phyloP scores from a whole-genome alignment of 805 yeast genomes.

The Candida saitoana region DNA sequence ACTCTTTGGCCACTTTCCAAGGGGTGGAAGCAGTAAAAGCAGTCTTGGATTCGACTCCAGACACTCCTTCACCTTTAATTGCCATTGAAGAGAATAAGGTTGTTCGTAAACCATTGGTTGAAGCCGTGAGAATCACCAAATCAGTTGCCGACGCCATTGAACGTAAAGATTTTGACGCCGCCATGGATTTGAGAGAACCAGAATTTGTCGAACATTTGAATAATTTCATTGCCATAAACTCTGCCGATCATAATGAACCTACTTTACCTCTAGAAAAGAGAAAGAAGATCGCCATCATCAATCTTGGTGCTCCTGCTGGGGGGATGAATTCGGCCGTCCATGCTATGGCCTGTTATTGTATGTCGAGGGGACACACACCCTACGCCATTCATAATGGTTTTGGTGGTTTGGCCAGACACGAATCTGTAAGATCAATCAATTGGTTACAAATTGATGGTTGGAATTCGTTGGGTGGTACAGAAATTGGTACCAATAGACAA shows the following conservation, averaged over 20 bases:
- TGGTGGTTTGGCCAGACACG: constrained; percentile 87
- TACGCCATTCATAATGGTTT: constrained; percentile 91
- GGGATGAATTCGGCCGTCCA: constrained; percentile 91
- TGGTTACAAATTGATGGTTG: constrained; percentile 90
- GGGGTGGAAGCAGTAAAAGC: constrained; percentile 98
- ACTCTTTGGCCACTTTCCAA: constrained; percentile 88
- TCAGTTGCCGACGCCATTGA: constrained; percentile 88
- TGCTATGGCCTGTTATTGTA: constrained; percentile 85
- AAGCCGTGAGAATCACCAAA: constrained; percentile 83
- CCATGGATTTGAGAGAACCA: constrained; percentile 81
- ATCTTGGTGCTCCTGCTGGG: constrained; percentile 97
- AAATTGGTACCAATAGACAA: constrained; percentile 91
- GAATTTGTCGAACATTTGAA: constrained; percentile 78
- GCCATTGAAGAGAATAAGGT: constrained; percentile 85
- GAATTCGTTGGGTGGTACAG: constrained; percentile 91
- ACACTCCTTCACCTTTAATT: constrained; percentile 91
- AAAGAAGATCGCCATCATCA: constrained; percentile 76
- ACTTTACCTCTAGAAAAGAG: constrained; percentile 56
- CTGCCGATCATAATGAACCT: constrained; percentile 61
- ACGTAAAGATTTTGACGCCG: constrained; percentile 73
- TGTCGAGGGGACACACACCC: constrained; percentile 87
- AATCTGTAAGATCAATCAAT: constrained; percentile 63
- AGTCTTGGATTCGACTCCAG: constrained; percentile 80
- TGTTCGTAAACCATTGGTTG: constrained; percentile 78
- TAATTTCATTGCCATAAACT: constrained; percentile 68